phyloP scores from a whole-genome alignment of 805 yeast genomes.

The Suhomyces pyralidae region DNA sequence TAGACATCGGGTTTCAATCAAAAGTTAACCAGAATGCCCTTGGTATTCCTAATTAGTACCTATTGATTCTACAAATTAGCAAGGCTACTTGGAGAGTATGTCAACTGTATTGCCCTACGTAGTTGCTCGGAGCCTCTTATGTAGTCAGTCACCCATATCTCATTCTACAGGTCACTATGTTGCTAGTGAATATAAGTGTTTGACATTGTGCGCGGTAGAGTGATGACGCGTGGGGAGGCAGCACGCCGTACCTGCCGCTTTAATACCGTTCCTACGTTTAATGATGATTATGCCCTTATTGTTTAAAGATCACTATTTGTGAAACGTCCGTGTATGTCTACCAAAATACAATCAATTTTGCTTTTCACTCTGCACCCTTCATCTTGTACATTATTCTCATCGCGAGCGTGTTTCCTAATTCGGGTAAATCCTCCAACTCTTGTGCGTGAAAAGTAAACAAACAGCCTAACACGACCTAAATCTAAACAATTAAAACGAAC shows the following conservation, averaged over 20 bases:
- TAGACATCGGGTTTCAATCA: background rate
- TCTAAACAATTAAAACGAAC: slow-evolving; percentile 1
- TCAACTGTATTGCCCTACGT: background rate
- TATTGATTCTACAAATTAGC: background rate
- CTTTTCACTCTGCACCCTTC: background rate
- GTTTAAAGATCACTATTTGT: background rate
- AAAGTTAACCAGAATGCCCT: background rate
- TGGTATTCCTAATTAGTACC: background rate
- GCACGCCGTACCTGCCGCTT: background rate
- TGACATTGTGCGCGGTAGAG: background rate
- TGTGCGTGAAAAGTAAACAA: slow-evolving; percentile 1
- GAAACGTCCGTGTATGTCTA: background rate
- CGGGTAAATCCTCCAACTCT: background rate
- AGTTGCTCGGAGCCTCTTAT: background rate
- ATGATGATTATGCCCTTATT: background rate
- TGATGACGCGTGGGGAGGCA: background rate
- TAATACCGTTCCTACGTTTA: background rate
- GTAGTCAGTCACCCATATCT: background rate
- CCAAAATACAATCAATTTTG: background rate
- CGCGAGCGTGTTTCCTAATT: background rate
- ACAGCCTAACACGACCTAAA: slow-evolving; percentile 6
- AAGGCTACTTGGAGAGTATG: background rate
- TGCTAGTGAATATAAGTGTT: background rate
- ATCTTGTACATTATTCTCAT: slow-evolving; percentile 1
- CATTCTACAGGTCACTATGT: background rate